Conservation (phyloP, 257 asterid genomes). For the Misopates orontium region DNA sequence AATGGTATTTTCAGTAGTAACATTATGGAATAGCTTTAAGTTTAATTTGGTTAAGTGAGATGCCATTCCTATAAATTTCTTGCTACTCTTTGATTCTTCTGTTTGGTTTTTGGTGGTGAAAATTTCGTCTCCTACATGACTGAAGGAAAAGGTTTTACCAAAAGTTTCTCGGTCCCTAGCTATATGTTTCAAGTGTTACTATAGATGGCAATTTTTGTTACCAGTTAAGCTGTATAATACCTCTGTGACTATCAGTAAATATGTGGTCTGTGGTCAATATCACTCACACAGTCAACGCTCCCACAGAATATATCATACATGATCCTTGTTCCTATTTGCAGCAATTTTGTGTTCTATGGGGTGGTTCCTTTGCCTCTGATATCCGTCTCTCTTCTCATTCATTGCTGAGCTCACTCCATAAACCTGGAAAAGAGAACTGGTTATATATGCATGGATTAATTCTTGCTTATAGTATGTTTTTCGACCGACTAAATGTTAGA, state of each 20-base stretch:
- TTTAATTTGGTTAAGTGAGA: conserved; percentile 11
- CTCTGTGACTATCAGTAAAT: background rate
- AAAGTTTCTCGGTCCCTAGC: background rate
- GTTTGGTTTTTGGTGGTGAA: background rate
- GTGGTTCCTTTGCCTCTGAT: background rate
- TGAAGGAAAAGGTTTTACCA: background rate
- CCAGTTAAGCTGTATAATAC: conserved; percentile 6
- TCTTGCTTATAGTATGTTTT: background rate
- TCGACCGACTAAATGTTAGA: no score
- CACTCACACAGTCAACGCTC: background rate
- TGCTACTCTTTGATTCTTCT: background rate
- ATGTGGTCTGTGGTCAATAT: background rate
- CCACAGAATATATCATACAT: conserved; percentile 1
- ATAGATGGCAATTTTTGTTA: background rate
- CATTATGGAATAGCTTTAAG: background rate
- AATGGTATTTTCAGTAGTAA: background rate
- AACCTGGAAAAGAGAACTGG: background rate
- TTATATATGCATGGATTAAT: background rate
- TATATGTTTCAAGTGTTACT: conserved; percentile 13
- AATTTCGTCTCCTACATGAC: background rate
- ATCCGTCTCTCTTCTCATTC: background rate
- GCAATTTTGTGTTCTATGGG: background rate
- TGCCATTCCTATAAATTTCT: conserved; percentile 17
- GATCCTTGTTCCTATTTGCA: conserved; percentile 6
- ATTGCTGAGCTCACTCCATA: background rate